phyloP scores from a whole-genome alignment of 345 rosid species.

The Populus simonii region DNA sequence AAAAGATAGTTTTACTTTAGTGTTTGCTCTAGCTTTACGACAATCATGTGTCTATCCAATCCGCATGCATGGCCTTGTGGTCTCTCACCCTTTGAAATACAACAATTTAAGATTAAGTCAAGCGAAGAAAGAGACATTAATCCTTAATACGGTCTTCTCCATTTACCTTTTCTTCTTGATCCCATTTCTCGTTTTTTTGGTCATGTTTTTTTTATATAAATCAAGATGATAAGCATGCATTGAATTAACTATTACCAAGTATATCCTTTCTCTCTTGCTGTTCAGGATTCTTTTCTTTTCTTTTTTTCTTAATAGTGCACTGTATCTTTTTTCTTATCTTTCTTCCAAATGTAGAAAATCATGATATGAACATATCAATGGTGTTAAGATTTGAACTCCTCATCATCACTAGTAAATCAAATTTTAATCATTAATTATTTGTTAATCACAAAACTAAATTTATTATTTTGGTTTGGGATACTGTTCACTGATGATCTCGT shows the following conservation, averaged over 20 bases:
- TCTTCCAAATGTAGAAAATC: not conserved
- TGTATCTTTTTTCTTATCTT: not conserved
- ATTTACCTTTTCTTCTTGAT: not conserved
- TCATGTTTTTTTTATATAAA: not conserved
- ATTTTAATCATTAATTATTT: not conserved
- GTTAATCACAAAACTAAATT: not conserved
- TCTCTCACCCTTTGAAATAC: slow-evolving; percentile 10
- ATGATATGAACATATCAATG: not conserved
- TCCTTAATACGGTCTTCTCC: not conserved
- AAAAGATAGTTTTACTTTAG: slow-evolving; percentile 23
- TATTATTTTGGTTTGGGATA: not conserved
- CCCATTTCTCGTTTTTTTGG: not conserved
- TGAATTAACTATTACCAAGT: not conserved
- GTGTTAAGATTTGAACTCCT: not conserved
- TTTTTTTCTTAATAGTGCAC: not conserved
- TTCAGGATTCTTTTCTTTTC: not conserved
- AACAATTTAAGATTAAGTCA: not conserved
- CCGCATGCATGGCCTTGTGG: slow-evolving; percentile 25
- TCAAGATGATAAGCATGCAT: not conserved
- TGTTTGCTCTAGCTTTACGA: slow-evolving; percentile 25
- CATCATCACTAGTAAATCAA: not conserved
- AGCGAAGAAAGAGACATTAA: not conserved
- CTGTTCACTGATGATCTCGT: not conserved
- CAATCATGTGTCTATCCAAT: slow-evolving; percentile 14
- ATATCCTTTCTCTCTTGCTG: not conserved